Evolutionary conservation across 2,329 filamentous ascomycete species (phyloP), one percentile per base, ranked within the genome.

Genomic region (Aspergillus jensenii): DNA sequence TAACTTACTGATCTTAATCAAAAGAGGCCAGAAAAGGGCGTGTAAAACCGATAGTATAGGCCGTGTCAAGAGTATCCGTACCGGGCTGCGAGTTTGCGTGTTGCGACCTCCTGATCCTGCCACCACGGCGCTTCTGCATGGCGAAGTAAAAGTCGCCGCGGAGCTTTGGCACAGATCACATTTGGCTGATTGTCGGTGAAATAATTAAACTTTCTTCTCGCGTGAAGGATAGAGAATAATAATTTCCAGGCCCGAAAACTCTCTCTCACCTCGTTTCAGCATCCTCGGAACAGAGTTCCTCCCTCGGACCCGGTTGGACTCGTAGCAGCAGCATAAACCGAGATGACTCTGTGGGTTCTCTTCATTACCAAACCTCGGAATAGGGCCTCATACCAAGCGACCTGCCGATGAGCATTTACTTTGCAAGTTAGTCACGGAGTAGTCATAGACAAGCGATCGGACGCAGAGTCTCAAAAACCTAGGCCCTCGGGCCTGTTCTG

Each of bases 81-180:
- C 27, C 9, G 8, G 27, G 27, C 27, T 31, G 27, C 27, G 27
- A 31, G 27, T 27, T 27, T 27, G 25, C 21, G 21, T 21, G 3
- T 33, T 33, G 31, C 11, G 33, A 37, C 33, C 15, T 37, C 12
- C 35, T 37, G 35, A 37, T n/a, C 15, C 35, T 37, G 12, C 35
- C 35, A 37, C 35, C 15, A 7, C 45, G 17, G 45, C 55, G 55
- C 35, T 57, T 57, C 59, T 63, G 59, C 51, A 51, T 55, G 40
- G 3, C 19, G 8, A 50, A 39, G 49, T 14, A 44, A 56, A 57
- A 59, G 39, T 50, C 27, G 19, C 56, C 51, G 52, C 41, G 35
- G 53, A 63, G 52, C 40, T 59, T 56, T 55, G 55, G 44, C 43
- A 63, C 53, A 45, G 59, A 49, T 61, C 58, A 58, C 33, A 62